These are phyloP conservation scores for Linnemannia exigua DNA, from an alignment of 192 early-diverging fungal genomes.

Conservation along the genomic window DNA sequence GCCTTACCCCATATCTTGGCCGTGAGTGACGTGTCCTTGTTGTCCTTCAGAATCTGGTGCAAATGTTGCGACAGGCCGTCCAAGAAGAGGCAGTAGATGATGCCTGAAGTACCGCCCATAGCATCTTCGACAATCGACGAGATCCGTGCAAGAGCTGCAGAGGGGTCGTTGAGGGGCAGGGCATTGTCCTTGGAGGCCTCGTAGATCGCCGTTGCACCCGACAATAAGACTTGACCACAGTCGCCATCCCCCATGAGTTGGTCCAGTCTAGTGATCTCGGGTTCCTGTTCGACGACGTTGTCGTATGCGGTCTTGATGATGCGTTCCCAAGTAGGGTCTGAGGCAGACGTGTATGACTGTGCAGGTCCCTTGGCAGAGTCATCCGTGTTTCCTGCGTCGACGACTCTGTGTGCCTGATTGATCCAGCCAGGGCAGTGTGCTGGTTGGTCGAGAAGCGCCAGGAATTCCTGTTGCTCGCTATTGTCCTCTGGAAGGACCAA, in stretches of 20 bases:
- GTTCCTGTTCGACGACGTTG: constrained; percentile 62
- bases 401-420: constrained; percentile 53
- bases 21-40: constrained; percentile 21
- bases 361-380: constrained; percentile 47
- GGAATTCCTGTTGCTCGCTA: constrained; percentile 36
- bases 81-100: constrained; percentile 83
- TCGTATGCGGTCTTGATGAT: constrained; percentile 61
- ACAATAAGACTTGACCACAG: constrained; percentile 80
- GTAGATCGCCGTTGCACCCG: constrained; percentile 74
- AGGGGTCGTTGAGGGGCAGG: constrained; percentile 63
- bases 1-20: constrained; percentile 64
- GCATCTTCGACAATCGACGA: constrained; percentile 77
- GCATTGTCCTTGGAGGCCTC: constrained; percentile 55
- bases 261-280: constrained; percentile 78
- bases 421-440: constrained; percentile 77
- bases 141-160: constrained; percentile 68
- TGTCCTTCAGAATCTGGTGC: constrained; percentile 30
- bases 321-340: constrained; percentile 63
- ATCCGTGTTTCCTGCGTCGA: constrained; percentile 61
- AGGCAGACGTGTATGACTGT: constrained; percentile 46
- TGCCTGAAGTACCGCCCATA: constrained; percentile 87
- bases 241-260: constrained; percentile 88
- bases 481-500: constrained; percentile 69
- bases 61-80: constrained; percentile 72
- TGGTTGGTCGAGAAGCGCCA: constrained; percentile 69